Base-by-base conservation (phyloP, 495 filamentous ascomycete species). In the Podospora pseudoanserina region DNA sequence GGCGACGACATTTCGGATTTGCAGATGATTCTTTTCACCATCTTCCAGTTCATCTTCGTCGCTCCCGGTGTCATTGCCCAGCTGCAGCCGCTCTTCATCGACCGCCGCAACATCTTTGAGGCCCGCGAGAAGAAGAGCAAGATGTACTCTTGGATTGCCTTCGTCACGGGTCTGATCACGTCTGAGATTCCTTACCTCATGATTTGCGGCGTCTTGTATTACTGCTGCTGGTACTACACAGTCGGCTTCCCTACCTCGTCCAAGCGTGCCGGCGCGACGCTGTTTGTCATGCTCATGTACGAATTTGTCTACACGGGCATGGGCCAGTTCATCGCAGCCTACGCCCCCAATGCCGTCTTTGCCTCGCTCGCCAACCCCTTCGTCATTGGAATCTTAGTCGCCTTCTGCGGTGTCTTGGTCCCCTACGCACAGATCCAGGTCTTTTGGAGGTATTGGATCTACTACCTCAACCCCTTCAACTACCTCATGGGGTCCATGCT, bases 91-190 rank as follows among this genome's bases (percentile, higher is more conserved):
- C 85, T 87, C 23, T 93, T 90, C 72, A 81, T 92, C 67, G 76
- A 84, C 66, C 81, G 87, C 49, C 84, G 91, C n/a, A 84, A 86
- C 28, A 82, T 95, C 16, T 95, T 89, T 73, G 83, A 90, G 72
- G 85, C 88, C 0, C 85, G 91, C 26, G 91, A 94, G 78, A 82
- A 85, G 30, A 89, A 88, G 39, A 87, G 87, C 19, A 92, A 91
- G 71, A 90, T 90, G 57, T 94, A 94, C 75, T 88, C 85, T 16
- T 92, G 90, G 91, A 74, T 85, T 19, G 87, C 81, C 16, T 84
- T 82, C 70, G 79, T 81, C 1, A 82, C 76, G 3, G 83, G 81
- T 68, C 75, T 85, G 68, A 76, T 87, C 19, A 76, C 88, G 5
- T 84, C 82, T 0, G 88, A 90, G 68, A 80, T 90, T 9, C 88